Evolutionary conservation across 208 protist genomes (phyloP).

Genomic region (Crithidia bombi): DNA sequence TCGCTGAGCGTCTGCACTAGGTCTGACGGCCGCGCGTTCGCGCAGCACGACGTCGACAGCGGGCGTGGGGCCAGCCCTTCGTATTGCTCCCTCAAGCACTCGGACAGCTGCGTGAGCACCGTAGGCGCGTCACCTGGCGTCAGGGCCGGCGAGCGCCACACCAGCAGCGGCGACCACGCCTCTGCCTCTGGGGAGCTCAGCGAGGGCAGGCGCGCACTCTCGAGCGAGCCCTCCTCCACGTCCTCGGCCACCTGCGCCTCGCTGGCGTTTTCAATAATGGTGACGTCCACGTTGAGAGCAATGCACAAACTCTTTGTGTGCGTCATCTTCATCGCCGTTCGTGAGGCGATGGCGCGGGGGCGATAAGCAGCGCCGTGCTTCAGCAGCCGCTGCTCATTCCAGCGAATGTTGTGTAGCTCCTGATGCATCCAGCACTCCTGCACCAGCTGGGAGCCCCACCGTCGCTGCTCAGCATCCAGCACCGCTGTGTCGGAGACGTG

Average conservation of each 20-base stretch:
- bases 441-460: constrained; percentile 48
- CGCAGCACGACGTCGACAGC: constrained; percentile 52
- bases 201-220: constrained; percentile 17
- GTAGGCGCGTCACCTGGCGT: constrained; percentile 56
- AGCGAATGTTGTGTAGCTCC: constrained; percentile 53
- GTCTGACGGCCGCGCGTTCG: constrained; percentile 60
- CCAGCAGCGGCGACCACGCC: constrained; percentile 52
- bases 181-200: constrained; percentile 31
- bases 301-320: constrained; percentile 72
- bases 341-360: constrained; percentile 58
- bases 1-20: constrained; percentile 65
- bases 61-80: constrained; percentile 64
- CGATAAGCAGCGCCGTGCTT: constrained; percentile 65
- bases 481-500: constrained; percentile 61
- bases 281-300: constrained; percentile 68
- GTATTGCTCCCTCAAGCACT: constrained; percentile 77
- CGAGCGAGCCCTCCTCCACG: constrained; percentile 26
- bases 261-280: constrained; percentile 51
- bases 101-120: constrained; percentile 60
- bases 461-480: constrained; percentile 56
- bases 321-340: constrained; percentile 51
- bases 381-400: constrained; percentile 58
- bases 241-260: constrained; percentile 30
- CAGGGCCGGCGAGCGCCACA: constrained; percentile 78
- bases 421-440: constrained; percentile 80